phyloP scores from a whole-genome alignment of 2,329 filamentous ascomycete species.

The Ascochyta clinopodiicola region DNA sequence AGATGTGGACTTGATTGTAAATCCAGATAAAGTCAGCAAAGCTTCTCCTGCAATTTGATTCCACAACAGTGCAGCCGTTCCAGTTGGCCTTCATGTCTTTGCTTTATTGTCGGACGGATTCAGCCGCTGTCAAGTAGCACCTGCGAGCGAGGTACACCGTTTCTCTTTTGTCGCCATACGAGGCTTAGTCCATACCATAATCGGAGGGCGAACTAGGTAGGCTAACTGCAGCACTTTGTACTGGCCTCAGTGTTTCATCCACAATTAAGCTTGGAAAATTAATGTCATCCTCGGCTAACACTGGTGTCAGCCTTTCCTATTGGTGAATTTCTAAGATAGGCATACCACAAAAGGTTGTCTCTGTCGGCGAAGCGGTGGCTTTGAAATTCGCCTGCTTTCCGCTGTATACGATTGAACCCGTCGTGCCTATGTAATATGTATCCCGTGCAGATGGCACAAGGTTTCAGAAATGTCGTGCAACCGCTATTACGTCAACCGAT shows the following conservation, averaged over 20 bases:
- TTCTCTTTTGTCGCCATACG: too few species aligned
- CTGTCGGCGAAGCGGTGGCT: conserved; percentile 3
- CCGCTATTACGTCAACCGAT: conserved; percentile 2
- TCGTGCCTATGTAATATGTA: conserved; percentile 4
- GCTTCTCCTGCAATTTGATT: neutral
- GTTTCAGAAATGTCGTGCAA: conserved; percentile 7
- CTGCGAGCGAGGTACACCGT: too few species aligned
- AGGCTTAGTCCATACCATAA: too few species aligned
- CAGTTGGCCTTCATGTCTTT: too few species aligned
- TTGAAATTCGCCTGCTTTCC: conserved; percentile 3
- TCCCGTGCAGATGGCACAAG: conserved; percentile 6
- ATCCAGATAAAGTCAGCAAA: conserved; percentile 2
- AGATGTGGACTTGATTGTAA: conserved; percentile 5
- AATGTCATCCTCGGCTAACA: conserved; percentile 7
- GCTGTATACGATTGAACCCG: conserved; percentile 1
- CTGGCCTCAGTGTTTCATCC: conserved; percentile 6
- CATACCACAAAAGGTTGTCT: conserved; percentile 10
- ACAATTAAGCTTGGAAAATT: conserved; percentile 11
- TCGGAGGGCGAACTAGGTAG: neutral
- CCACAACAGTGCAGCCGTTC: neutral
- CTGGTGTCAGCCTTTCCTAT: neutral
- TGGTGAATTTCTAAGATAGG: neutral
- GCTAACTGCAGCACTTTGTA: neutral
- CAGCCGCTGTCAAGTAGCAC: too few species aligned
- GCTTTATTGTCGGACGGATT: too few species aligned